Conservation (phyloP, 2,329 filamentous ascomycete genomes). For the Pseudopithomyces maydicus region DNA sequence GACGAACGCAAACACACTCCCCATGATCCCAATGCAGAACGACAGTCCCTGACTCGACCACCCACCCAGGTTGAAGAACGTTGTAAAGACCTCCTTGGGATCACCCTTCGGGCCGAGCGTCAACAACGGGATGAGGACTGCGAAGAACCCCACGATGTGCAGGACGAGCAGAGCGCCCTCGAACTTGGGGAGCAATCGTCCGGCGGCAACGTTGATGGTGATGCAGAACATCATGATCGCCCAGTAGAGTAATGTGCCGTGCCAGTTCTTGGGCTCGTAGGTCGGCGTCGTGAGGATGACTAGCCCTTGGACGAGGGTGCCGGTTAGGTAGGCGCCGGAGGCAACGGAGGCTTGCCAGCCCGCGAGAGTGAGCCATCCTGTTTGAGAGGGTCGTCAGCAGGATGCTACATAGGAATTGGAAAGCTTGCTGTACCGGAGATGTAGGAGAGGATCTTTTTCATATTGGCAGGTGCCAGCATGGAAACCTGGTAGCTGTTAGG, state of each 20-base stretch:
- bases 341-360: constrained; percentile 47
- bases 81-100: constrained; percentile 46
- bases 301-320: constrained; percentile 36
- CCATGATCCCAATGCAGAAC: constrained; percentile 14
- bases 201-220: constrained; percentile 51
- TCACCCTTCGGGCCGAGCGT: constrained; percentile 44
- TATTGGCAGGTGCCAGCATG: constrained; percentile 40
- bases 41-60: constrained; percentile 50
- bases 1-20: background rate
- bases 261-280: constrained; percentile 52
- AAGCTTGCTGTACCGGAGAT: constrained; percentile 19
- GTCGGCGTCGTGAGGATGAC: constrained; percentile 44
- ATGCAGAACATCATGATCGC: constrained; percentile 48
- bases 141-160: constrained; percentile 55
- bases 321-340: constrained; percentile 30
- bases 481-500: constrained; percentile 24
- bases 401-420: background rate
- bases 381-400: background rate
- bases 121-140: constrained; percentile 51
- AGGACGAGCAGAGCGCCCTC: constrained; percentile 52
- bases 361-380: constrained; percentile 49
- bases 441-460: constrained; percentile 46
- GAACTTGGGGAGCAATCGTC: constrained; percentile 50
- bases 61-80: constrained; percentile 51
- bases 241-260: constrained; percentile 56